phyloP scores from a whole-genome alignment of 371 early-diverging fungal genomes.

The Nosema muscidifuracis region DNA sequence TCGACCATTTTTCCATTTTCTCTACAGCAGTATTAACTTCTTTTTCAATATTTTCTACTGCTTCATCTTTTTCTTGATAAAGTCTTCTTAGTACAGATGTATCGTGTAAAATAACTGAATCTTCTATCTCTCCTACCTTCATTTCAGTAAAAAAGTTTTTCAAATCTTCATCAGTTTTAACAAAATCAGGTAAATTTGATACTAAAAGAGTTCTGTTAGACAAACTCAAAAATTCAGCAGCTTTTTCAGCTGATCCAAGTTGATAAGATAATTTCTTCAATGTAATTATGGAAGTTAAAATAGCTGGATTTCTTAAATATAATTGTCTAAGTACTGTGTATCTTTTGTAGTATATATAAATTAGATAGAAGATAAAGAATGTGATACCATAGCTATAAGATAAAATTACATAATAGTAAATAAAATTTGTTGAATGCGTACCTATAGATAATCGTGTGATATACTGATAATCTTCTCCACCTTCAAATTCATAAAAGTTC shows the following conservation, averaged over 20 bases:
- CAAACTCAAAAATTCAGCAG: slow-evolving; percentile 57
- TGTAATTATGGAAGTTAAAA: slow-evolving; percentile 56
- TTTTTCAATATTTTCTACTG: slow-evolving; percentile 57
- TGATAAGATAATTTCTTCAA: slow-evolving; percentile 50
- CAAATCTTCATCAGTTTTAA: slow-evolving; percentile 57
- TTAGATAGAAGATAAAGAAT: slow-evolving; percentile 53
- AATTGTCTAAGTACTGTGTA: slow-evolving; percentile 62
- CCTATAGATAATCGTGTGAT: slow-evolving; percentile 39
- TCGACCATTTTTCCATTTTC: slow-evolving; percentile 46
- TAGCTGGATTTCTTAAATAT: slow-evolving; percentile 58
- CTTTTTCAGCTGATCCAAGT: slow-evolving; percentile 23
- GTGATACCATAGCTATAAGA: slow-evolving; percentile 48
- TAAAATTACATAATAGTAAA: slow-evolving; percentile 6
- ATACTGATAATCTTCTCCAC: slow-evolving; percentile 15
- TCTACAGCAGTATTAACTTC: slow-evolving; percentile 50
- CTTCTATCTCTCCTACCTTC: slow-evolving; percentile 53
- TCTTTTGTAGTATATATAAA: slow-evolving; percentile 63
- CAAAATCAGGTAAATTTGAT: slow-evolving; percentile 50
- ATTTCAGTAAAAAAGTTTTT: slow-evolving; percentile 49
- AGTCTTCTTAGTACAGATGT: slow-evolving; percentile 49
- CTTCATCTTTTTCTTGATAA: slow-evolving; percentile 42
- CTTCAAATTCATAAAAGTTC: slow-evolving; percentile 8
- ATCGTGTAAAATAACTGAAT: slow-evolving; percentile 53
- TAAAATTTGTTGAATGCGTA: not conserved
- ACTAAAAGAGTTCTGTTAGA: slow-evolving; percentile 55